Conservation (phyloP, 2,329 filamentous ascomycete species). For the Phaeoacremonium minimum region DNA sequence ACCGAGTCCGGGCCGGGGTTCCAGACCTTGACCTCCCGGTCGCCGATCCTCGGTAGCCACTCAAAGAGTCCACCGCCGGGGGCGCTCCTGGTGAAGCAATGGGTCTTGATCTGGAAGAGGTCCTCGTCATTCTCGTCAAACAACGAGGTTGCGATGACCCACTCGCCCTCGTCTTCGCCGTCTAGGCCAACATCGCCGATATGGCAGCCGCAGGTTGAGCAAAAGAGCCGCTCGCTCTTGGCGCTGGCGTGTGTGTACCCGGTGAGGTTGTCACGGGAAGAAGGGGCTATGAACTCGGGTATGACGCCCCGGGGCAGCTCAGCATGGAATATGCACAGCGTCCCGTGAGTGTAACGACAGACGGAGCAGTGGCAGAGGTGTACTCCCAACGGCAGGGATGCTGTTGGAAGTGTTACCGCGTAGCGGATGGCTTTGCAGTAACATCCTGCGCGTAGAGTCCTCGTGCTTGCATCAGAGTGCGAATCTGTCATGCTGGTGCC, state of each 20-base stretch:
- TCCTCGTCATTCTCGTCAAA: conserved; percentile 29
- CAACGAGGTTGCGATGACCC: conserved; percentile 33
- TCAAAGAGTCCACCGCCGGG: conserved; percentile 29
- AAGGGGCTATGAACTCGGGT: conserved; percentile 34
- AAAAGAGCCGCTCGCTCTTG: conserved; percentile 33
- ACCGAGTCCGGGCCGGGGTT: conserved; percentile 26
- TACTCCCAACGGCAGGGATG: conserved; percentile 31
- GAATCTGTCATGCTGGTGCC: no score
- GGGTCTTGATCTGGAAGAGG: conserved; percentile 26
- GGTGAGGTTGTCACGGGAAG: conserved; percentile 27
- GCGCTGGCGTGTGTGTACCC: conserved; percentile 25
- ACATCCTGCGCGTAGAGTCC: conserved; percentile 38
- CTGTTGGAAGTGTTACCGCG: conserved; percentile 30
- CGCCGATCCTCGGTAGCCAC: conserved; percentile 26
- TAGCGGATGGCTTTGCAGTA: conserved; percentile 38
- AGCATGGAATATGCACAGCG: conserved; percentile 36
- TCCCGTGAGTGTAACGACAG: conserved; percentile 37
- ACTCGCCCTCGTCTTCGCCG: conserved; percentile 18
- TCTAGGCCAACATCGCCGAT: conserved; percentile 28
- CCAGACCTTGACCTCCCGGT: conserved; percentile 23
- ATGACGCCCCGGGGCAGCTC: conserved; percentile 24
- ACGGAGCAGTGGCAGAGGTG: conserved; percentile 42
- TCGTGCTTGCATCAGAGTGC: no score
- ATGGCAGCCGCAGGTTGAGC: conserved; percentile 40
- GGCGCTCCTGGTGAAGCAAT: conserved; percentile 29